Conservation (phyloP, 768 basidiomycete species). For the Panaeolus cyanescens region DNA sequence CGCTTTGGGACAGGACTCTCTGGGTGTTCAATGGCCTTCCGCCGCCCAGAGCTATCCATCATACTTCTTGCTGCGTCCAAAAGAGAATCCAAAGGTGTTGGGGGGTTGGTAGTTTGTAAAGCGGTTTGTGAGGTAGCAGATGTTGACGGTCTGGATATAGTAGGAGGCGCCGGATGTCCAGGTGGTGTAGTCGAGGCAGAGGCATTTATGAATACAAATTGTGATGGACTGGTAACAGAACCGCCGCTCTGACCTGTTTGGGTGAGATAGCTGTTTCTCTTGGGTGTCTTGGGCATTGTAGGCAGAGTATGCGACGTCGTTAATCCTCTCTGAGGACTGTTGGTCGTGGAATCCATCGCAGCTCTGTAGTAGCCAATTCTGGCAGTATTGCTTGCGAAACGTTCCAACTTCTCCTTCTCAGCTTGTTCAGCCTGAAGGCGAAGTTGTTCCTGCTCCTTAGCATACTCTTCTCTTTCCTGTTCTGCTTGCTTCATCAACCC, state of each 20-base stretch:
- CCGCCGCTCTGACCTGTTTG: neutral
- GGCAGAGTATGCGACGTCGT: neutral
- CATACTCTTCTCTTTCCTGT: constrained; percentile 37
- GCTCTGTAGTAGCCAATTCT: constrained; percentile 25
- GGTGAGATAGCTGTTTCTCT: constrained; percentile 9
- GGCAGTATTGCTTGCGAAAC: constrained; percentile 23
- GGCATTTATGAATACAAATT: constrained; percentile 28
- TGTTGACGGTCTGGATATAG: constrained; percentile 3
- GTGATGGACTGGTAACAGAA: constrained; percentile 11
- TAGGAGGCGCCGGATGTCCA: neutral
- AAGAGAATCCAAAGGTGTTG: constrained; percentile 56
- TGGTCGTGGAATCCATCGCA: constrained; percentile 9
- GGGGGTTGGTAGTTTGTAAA: constrained; percentile 17
- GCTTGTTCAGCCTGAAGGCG: constrained; percentile 27
- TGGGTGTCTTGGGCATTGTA: constrained; percentile 20
- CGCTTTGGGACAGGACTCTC: constrained; percentile 37
- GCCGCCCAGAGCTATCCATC: constrained; percentile 25
- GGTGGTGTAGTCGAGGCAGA: constrained; percentile 15
- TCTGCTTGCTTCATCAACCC: constrained; percentile 45
- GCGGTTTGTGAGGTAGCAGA: constrained; percentile 5
- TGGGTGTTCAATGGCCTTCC: constrained; percentile 25
- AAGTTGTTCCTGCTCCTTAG: constrained; percentile 27
- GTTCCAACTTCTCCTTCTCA: constrained; percentile 27
- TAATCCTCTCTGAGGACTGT: constrained; percentile 12
- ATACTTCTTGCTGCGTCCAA: constrained; percentile 64